Evolutionary conservation across 306 rosid genomes (phyloP).

Genomic region (Prunus salicina): DNA sequence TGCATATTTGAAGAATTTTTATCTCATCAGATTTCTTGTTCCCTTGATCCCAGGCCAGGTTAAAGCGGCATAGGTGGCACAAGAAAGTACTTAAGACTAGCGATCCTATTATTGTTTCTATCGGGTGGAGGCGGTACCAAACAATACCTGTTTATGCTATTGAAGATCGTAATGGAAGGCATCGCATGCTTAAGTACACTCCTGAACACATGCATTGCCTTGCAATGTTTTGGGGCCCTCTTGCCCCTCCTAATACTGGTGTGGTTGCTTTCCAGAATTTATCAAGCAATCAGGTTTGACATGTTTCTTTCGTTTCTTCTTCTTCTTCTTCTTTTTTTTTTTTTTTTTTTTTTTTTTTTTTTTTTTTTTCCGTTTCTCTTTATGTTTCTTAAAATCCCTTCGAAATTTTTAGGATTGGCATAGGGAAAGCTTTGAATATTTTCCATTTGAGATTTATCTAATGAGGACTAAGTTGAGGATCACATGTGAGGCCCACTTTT

Average conservation of each 20-base stretch:
- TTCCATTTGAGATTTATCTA: neutral
- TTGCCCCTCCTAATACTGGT: slow-evolving; percentile 89
- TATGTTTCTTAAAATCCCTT: neutral
- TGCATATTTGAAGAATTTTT: neutral
- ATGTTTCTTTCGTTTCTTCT: neutral
- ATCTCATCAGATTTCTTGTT: neutral
- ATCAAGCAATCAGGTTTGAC: slow-evolving; percentile 71
- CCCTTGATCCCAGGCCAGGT: slow-evolving; percentile 56
- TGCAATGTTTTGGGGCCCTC: slow-evolving; percentile 96
- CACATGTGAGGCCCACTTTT: neutral
- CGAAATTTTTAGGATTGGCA: neutral
- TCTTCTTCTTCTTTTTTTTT: neutral
- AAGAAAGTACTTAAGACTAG: slow-evolving; percentile 82
- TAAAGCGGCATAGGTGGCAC: slow-evolving; percentile 95
- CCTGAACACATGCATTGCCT: slow-evolving; percentile 95
- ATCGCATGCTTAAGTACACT: slow-evolving; percentile 91
- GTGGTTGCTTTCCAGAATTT: slow-evolving; percentile 81
- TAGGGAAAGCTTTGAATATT: neutral
- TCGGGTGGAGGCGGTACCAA: slow-evolving; percentile 98
- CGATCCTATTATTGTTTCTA: slow-evolving; percentile 84
- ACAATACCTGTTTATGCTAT: slow-evolving; percentile 85
- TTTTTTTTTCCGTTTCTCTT: neutral
- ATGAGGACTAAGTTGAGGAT: neutral
- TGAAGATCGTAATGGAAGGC: slow-evolving; percentile 84
- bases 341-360: neutral